A percentile compares a stretch with the other conserved stretches of the same genome.
These are phyloP conservation scores for Oenanthe javanica DNA, from an alignment of 140 eudicot species.

Conservation along the genomic window DNA sequence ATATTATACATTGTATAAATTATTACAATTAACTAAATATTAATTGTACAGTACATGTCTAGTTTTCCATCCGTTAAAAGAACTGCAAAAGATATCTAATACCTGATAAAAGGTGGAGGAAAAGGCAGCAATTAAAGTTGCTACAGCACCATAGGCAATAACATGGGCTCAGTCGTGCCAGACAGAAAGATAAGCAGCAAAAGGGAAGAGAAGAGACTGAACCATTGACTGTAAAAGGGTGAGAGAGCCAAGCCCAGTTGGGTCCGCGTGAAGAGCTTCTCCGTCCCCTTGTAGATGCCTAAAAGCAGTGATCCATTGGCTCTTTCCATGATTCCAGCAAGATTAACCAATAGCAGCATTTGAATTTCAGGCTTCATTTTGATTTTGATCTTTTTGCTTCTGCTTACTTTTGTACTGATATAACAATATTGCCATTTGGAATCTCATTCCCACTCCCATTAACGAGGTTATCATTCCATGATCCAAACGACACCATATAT, in stretches of 20 bases:
- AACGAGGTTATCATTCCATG: too few species aligned
- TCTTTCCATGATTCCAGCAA: conserved; percentile 93
- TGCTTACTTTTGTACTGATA: neutral
- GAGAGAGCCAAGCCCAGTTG: conserved; percentile 64
- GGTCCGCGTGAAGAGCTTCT: conserved; percentile 66
- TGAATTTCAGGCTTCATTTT: conserved; percentile 47
- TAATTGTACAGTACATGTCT: neutral
- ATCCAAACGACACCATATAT: neutral
- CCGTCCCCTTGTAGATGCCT: conserved; percentile 85
- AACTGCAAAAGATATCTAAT: neutral
- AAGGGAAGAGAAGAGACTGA: conserved; percentile 69
- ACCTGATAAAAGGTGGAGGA: conserved; percentile 78
- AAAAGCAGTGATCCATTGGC: conserved; percentile 82
- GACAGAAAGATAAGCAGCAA: conserved; percentile 67
- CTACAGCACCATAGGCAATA: conserved; percentile 80
- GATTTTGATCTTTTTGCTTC: neutral
- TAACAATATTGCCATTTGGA: too few species aligned
- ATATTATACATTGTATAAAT: neutral
- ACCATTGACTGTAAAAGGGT: conserved; percentile 81
- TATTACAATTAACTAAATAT: neutral
- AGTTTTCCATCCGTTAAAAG: neutral
- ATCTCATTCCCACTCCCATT: too few species aligned
- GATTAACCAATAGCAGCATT: conserved; percentile 61
- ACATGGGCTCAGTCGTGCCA: conserved; percentile 69
- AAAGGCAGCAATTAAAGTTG: conserved; percentile 82